Evolutionary conservation across 805 yeast genomes (phyloP).

Genomic region (Starmerella roubikii): DNA sequence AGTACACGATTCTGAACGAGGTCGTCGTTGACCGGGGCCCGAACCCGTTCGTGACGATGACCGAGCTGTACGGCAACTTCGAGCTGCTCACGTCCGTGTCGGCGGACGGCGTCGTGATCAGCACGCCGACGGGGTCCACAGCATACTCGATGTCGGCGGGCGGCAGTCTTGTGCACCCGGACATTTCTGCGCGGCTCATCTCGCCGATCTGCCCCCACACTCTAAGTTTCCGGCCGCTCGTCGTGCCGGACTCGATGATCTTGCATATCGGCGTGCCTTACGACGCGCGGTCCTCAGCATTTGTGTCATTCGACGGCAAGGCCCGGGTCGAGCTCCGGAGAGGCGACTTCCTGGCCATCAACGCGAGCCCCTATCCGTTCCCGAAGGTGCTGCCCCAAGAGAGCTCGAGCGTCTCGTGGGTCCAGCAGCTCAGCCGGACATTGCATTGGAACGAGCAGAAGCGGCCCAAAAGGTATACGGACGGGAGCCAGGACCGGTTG

Average conservation of each 20-base stretch:
- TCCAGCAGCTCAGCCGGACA: conserved; percentile 56
- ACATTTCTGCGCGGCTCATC: conserved; percentile 79
- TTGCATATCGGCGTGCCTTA: conserved; percentile 72
- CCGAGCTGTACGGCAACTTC: conserved; percentile 82
- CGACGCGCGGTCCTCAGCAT: conserved; percentile 75
- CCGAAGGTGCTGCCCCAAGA: conserved; percentile 62
- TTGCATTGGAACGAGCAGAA: conserved; percentile 90
- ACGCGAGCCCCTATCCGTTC: conserved; percentile 82
- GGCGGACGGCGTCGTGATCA: conserved; percentile 85
- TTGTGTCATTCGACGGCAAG: conserved; percentile 95
- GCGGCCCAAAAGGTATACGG: conserved; percentile 48
- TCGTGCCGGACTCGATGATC: conserved; percentile 86
- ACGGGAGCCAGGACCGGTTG: conserved; percentile 1
- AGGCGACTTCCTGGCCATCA: conserved; percentile 76
- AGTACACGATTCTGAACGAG: conserved; percentile 66
- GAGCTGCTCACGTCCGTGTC: conserved; percentile 76
- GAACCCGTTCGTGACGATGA: conserved; percentile 77
- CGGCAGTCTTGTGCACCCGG: conserved; percentile 88
- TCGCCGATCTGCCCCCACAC: conserved; percentile 97
- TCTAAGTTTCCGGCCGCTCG: conserved; percentile 77
- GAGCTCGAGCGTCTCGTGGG: conserved; percentile 58
- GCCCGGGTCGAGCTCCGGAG: conserved; percentile 63
- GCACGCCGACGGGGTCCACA: conserved; percentile 93
- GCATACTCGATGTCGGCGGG: conserved; percentile 94
- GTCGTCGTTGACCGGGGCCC: conserved; percentile 89